Base-by-base conservation (phyloP, 208 protist genomes). In the Trichomonas tenax region DNA sequence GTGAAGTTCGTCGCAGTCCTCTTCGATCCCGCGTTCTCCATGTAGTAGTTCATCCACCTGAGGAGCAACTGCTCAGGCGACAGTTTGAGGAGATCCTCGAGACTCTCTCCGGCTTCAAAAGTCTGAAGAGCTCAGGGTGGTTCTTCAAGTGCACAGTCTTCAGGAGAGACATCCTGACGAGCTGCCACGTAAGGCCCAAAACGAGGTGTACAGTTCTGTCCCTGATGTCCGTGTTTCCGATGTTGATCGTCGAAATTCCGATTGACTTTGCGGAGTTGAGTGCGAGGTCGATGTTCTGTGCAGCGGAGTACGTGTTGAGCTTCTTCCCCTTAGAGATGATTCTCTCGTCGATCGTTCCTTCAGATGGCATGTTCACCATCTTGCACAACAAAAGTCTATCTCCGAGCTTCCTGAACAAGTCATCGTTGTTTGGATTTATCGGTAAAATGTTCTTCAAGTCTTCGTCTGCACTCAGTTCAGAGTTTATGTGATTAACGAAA, bases 21-120 rank as follows among this genome's bases (percentile, higher is more conserved):
- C 17, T 40, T n/a, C 40, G 81, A 63, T 4, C 96, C 96, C 36
- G 96, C 97, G 17, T 95, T 97, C 31, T 97, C 97, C 8, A 98
- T 41, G 40, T 98, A 97, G 48, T 98, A 98, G 96, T 98, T 98
- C 0, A 98, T 95, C 97, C 97, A 98, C 58, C 97, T 96, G 72
- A 98, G 44, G 15, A 98, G 84, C 41, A 98, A 96, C 36, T 98
- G 49, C 90, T 98, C 97, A 40, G 97, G 97, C 0, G 97, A 82
- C 3, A 98, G 36, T 14, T 97, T 97, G 40, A 98, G 45, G 23
- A 98, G 96, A 41, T 97, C 58, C 15, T 97, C 96, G n/a, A 98
- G 38, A 48, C 58, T 90, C 48, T 98, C 97, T 38, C 97, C 97
- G 97, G 82, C 63, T 98, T 97, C 26, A 98, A 44, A 23, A 98